phyloP scores from a whole-genome alignment of 148 eudicot species.

The Dianthus caryophyllus region DNA sequence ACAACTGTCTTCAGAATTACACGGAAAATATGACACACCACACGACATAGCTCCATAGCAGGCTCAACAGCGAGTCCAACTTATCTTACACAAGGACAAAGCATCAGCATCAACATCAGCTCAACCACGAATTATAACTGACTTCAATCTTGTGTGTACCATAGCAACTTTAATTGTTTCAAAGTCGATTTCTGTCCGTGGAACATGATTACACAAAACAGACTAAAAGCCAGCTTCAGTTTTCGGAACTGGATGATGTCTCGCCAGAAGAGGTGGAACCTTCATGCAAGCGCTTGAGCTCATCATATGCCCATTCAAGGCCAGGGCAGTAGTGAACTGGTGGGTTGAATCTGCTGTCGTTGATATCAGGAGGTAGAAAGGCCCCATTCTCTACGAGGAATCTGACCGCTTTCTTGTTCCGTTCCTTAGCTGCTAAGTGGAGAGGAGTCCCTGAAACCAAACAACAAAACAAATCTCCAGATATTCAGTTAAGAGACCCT shows the following conservation, averaged over 20 bases:
- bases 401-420: conserved; percentile 73
- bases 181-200: too few species aligned
- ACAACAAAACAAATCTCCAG: not conserved
- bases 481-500: not conserved
- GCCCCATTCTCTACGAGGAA: conserved; percentile 91
- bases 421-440: conserved; percentile 87
- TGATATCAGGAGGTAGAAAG: conserved; percentile 82
- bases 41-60: not conserved
- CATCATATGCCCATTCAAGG: conserved; percentile 98
- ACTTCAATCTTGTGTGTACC: not conserved
- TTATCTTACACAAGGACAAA: not conserved
- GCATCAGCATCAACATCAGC: too few species aligned
- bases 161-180: not conserved
- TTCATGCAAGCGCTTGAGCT: conserved; percentile 62
- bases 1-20: not conserved
- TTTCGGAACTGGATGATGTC: conserved; percentile 58
- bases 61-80: not conserved
- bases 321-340: conserved; percentile 94
- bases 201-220: not conserved
- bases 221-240: conserved; percentile 26
- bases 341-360: conserved; percentile 86
- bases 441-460: conserved; percentile 88
- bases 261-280: conserved; percentile 50
- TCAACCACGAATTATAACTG: not conserved
- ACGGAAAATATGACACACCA: not conserved